Evolutionary conservation across 2,329 filamentous ascomycete genomes (phyloP).

Genomic region (Scedosporium boydii): DNA sequence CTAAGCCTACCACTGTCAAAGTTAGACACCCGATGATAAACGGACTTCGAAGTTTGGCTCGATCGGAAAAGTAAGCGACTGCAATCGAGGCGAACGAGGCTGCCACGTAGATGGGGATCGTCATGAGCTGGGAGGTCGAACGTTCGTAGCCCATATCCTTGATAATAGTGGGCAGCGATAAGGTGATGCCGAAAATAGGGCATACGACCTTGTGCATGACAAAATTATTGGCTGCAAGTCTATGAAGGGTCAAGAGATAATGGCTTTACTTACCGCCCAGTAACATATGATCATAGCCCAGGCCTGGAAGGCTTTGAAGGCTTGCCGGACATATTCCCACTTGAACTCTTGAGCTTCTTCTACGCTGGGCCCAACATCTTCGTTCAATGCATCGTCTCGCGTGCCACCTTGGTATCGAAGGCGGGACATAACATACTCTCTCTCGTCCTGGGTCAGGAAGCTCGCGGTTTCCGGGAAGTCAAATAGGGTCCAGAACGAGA

Average conservation of each 20-base stretch:
- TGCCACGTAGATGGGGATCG: slow-evolving; percentile 15
- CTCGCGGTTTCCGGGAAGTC: slow-evolving; percentile 47
- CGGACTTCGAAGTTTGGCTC: slow-evolving; percentile 12
- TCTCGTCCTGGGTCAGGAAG: slow-evolving; percentile 37
- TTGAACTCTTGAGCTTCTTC: slow-evolving; percentile 49
- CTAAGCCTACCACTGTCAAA: slow-evolving; percentile 40
- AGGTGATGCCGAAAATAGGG: slow-evolving; percentile 29
- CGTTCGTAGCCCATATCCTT: slow-evolving; percentile 15
- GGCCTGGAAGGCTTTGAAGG: slow-evolving; percentile 49
- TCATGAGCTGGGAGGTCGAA: slow-evolving; percentile 17
- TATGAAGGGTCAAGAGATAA: background rate
- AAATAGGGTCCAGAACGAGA: slow-evolving; percentile 41
- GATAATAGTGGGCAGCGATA: slow-evolving; percentile 22
- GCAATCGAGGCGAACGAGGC: slow-evolving; percentile 14
- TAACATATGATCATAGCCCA: slow-evolving; percentile 37
- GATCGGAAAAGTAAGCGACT: slow-evolving; percentile 12
- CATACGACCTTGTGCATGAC: slow-evolving; percentile 8
- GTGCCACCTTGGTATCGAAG: slow-evolving; percentile 55
- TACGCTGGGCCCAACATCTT: slow-evolving; percentile 33
- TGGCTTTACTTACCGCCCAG: slow-evolving; percentile 45
- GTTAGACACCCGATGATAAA: slow-evolving; percentile 40
- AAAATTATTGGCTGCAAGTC: background rate
- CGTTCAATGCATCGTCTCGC: slow-evolving; percentile 22
- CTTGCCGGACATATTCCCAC: slow-evolving; percentile 42
- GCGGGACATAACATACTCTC: slow-evolving; percentile 29